These are phyloP conservation scores for Penicillium sp. DNA, from an alignment of 2,329 filamentous ascomycete species.

Conservation along the genomic window DNA sequence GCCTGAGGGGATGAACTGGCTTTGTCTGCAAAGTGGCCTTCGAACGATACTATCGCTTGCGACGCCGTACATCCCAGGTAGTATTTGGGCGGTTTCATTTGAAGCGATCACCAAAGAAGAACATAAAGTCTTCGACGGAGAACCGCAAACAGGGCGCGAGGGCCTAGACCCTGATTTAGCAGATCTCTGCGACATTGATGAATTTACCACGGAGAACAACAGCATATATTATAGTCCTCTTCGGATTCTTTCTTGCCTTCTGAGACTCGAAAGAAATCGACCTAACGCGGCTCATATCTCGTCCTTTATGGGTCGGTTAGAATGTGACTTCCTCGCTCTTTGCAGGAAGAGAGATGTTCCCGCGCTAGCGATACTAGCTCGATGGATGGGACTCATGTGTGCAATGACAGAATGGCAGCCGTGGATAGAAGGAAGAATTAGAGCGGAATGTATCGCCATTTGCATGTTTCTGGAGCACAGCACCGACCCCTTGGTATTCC, in stretches of 20 bases:
- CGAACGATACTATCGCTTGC: slow-evolving; percentile 26
- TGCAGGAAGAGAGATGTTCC: slow-evolving; percentile 28
- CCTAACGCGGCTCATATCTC: slow-evolving; percentile 28
- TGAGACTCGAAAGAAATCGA: slow-evolving; percentile 24
- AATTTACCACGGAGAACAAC: slow-evolving; percentile 21
- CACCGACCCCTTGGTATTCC: slow-evolving; percentile 24
- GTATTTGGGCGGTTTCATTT: slow-evolving; percentile 34
- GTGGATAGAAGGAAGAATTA: slow-evolving; percentile 34
- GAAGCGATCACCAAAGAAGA: slow-evolving; percentile 18
- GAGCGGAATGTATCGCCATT: slow-evolving; percentile 34
- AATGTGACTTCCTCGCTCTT: slow-evolving; percentile 29
- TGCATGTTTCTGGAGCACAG: slow-evolving; percentile 35
- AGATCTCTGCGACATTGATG: slow-evolving; percentile 34
- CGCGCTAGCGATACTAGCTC: slow-evolving; percentile 33
- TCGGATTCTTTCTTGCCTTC: slow-evolving; percentile 19
- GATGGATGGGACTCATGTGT: slow-evolving; percentile 41
- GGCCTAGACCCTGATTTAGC: slow-evolving; percentile 31
- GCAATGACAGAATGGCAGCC: slow-evolving; percentile 31
- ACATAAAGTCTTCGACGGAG: slow-evolving; percentile 17
- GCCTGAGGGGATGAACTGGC: slow-evolving; percentile 34
- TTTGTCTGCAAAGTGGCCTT: slow-evolving; percentile 35
- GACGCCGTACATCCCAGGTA: slow-evolving; percentile 16
- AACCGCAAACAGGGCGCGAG: slow-evolving; percentile 24
- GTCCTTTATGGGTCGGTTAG: slow-evolving; percentile 33
- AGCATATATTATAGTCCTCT: slow-evolving; percentile 33